phyloP scores from a whole-genome alignment of 2,329 filamentous ascomycete species.

The Cercospora sp. region DNA sequence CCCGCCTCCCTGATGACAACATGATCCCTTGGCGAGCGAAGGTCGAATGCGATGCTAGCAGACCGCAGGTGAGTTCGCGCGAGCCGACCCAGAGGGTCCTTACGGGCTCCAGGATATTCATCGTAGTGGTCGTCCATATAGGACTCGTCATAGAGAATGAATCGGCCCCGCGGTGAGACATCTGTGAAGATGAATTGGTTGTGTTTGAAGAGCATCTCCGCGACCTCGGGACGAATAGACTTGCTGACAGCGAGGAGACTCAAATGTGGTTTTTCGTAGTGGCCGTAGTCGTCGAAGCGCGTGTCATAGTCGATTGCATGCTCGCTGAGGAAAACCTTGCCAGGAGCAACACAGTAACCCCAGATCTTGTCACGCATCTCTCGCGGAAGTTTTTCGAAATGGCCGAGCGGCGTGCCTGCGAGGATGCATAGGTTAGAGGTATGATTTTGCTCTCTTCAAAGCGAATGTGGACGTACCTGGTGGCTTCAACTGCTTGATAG shows the following conservation, averaged over 20 bases:
- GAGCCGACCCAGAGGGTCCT: neutral
- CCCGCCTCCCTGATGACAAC: neutral
- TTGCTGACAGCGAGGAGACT: conserved; percentile 1
- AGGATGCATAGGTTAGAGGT: too few species aligned
- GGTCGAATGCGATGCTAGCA: neutral
- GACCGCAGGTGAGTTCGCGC: neutral
- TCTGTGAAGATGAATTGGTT: conserved; percentile 2
- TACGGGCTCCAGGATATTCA: neutral
- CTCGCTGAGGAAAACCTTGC: neutral
- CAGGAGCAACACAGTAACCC: neutral
- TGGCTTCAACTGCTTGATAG: neutral
- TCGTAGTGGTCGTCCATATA: neutral
- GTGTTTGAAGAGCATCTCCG: neutral
- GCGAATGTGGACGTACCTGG: too few species aligned
- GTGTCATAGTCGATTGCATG: neutral
- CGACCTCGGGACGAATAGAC: conserved; percentile 1
- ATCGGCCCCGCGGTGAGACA: too few species aligned
- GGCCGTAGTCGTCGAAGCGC: neutral
- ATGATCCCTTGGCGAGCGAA: neutral
- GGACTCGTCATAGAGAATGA: too few species aligned
- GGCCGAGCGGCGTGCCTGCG: neutral
- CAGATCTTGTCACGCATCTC: neutral
- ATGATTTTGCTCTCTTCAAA: too few species aligned
- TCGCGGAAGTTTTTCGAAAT: neutral
- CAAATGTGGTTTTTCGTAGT: neutral